Base-by-base conservation (phyloP, 768 basidiomycete species). In the Leccinum subgranulosum region DNA sequence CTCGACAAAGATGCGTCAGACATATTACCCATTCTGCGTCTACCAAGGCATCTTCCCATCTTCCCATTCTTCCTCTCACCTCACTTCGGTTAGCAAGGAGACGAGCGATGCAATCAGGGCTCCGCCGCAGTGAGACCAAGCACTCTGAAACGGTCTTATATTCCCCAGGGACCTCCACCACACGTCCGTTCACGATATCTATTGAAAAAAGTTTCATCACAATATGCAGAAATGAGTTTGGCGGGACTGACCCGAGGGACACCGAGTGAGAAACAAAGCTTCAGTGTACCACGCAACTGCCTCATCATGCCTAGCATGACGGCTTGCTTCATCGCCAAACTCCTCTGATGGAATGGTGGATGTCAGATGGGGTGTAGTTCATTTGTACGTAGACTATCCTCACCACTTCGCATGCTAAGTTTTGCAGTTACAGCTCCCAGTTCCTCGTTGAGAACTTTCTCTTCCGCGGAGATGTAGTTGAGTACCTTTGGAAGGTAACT, bases 231-330 rank as follows among this genome's bases (percentile, higher is more conserved):
- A 10, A 45, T 3, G 11, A 45, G 15, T 17, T 1, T 1, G 14
- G 21, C 15, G n/a, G 17, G 29, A 28, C 55, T 50, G 43, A 65
- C 64, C 45, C 3, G 45, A 55, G 19, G 49, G 45, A 33, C 12
- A 53, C 25, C 33, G 47, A 34, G 55, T n/a, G 9, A 61, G 60
- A 12, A 3, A 9, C 11, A 57, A 49, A 23, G 64, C 48, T 45
- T 54, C 53, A 9, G 63, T 43, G 46, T 65, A 65, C 60, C 60
- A 65, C 4, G 29, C 33, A 21, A 57, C 48, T 8, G 63, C 63
- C 12, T 53, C 49, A 8, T 51, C 55, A 34, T 51, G 45, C 6
- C 8, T 55, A 3, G 14, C 10, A 3, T 23, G 31, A 14, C 39
- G 1, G 50, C 36, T 47, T 7, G 63, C 52, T 17, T 59, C 39